Percentiles rank a stretch among this genome's conserved stretches.
Conservation (phyloP, 768 basidiomycete genomes). For the Pholiota conissans region DNA sequence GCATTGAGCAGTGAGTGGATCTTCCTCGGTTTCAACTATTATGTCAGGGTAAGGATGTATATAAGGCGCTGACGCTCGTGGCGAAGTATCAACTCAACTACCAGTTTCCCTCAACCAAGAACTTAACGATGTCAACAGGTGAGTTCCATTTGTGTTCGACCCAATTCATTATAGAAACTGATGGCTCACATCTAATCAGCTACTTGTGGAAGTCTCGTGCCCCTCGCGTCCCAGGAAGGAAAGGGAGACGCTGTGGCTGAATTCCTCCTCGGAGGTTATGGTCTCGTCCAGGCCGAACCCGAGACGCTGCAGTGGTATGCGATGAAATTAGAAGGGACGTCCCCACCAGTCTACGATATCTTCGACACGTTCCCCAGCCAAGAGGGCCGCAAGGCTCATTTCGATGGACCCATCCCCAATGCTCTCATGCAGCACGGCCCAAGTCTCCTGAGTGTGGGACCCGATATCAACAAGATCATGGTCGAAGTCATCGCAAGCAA, state of each 20-base stretch:
- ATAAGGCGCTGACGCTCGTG: neutral
- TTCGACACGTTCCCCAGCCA: conserved; percentile 40
- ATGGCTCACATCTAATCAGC: neutral
- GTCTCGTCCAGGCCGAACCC: conserved; percentile 31
- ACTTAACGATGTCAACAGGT: conserved; percentile 2
- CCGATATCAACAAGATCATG: conserved; percentile 23
- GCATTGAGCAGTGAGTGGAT: neutral
- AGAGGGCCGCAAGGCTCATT: conserved; percentile 32
- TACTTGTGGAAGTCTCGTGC: conserved; percentile 12
- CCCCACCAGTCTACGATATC: conserved; percentile 30
- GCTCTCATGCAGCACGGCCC: conserved; percentile 32
- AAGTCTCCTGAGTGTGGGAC: conserved; percentile 25
- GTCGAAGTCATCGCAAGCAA: conserved; percentile 32
- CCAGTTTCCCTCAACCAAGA: neutral
- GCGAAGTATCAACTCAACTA: neutral
- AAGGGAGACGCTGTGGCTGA: conserved; percentile 21
- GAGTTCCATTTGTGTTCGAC: neutral
- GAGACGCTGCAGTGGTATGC: conserved; percentile 40
- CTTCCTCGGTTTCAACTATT: neutral
- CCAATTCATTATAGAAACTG: neutral
- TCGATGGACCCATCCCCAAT: conserved; percentile 33
- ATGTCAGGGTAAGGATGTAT: neutral
- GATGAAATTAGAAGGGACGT: conserved; percentile 24
- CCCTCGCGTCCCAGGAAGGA: conserved; percentile 10
- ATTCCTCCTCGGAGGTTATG: conserved; percentile 29